Evolutionary conservation across 768 basidiomycete genomes (phyloP), one percentile per base, ranked within the genome.

Genomic region (Rhizopogon salebrosus): DNA sequence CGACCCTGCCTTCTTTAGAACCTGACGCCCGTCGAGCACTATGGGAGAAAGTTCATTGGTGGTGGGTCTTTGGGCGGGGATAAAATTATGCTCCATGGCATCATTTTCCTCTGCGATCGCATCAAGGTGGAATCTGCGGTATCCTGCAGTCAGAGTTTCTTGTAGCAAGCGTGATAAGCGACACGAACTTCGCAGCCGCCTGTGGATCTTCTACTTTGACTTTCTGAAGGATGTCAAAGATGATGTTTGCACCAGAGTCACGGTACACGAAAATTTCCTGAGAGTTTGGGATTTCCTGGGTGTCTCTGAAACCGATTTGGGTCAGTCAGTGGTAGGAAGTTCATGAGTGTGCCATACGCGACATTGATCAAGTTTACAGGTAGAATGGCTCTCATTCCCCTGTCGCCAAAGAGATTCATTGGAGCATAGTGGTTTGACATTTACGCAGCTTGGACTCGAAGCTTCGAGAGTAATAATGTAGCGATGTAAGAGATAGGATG

Each of bases 101-200:
- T 78, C 73, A 64, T 97, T 98, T 71, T 98, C 97, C 61, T 95
- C 84, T 11, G 94, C 95, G 40, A 98, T 70, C 1, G 93, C 87
- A 49, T 84, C 78, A 58, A 97, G 97, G 72, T 97, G 95, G 62
- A 87, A 93, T 67, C 95, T 99, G 68, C 50, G 56, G 49, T n/a
- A 52, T 49, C 11, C 18, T 50, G 24, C 27, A 48, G 40, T 46
- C 45, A 46, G 45, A 46, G 31, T 20, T 34, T 45, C 43, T 29
- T 14, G 43, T 20, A 31, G 27, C 43, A 34, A 11, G 14, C n/a
- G 20, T 5, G 41, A 13, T 40, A 51, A 16, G 31, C n/a, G 5
- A 20, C 24, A 37, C 26, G 36, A 24, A 92, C 94, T 77, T 85
- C 59, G 82, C 80, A 45, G 45, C 45, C 2, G 92, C 92, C 41